Evolutionary conservation across 768 basidiomycete genomes (phyloP), one percentile per base, ranked within the genome.

Genomic region (Gymnopilus junonius): DNA sequence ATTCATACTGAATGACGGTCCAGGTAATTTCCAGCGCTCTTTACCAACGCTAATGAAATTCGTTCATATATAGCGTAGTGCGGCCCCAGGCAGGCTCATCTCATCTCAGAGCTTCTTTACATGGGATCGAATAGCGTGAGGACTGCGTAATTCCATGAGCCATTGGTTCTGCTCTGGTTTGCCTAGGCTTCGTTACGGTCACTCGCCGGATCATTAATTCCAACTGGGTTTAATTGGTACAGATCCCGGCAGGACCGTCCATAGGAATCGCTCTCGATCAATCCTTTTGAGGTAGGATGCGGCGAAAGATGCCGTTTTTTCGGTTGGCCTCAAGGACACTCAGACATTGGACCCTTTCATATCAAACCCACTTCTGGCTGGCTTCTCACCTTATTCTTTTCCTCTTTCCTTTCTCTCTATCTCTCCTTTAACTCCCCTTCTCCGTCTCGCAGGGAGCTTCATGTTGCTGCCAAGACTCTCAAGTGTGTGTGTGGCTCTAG

Each of bases 401-500:
- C 23, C 40, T 27, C 5, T 57, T 57, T 32, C 48, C 50, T 17
- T 55, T 45, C 40, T 54, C 51, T 20, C 55, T 20, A 23, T 55
- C 40, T 39, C 21, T 53, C 35, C 37, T 42, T 34, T 43, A 32
- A 25, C 20, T 50, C 46, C 40, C 43, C 39, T 58, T 23, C 25
- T 43, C 51, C 65, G 55, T 46, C 29, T 51, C 27, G 27, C 17
- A 31, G 48, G 31, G 29, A 7, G 48, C 29, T n/a, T 29, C 58
- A 61, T 59, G 58, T 64, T 65, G 59, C 59, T 62, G 21, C 62
- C 73, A 31, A 70, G 72, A 29, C 71, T 77, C 32, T 75, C 79
- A 20, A 68, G 83, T 73, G 74, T 84, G 21, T 69, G 83, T 73
- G 74, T 84, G 64, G 79, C 76, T 59, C 67, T 87, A 65, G 80